Conservation (phyloP, 2,329 filamentous ascomycete genomes). For the Hirsutella rhossiliensis region DNA sequence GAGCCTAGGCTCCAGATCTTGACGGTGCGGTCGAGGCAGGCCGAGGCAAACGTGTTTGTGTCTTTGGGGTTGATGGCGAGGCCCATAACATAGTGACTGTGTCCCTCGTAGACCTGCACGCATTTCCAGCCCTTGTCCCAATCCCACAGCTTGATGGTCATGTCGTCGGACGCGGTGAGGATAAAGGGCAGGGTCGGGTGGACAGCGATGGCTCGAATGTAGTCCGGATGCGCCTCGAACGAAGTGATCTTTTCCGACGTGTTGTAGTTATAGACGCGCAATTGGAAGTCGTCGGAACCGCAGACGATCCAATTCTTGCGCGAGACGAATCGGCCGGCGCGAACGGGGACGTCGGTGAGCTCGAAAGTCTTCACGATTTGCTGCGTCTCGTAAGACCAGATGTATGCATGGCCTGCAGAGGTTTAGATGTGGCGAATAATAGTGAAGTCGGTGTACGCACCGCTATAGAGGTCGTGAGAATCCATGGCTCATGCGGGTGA, state of each 20-base stretch:
- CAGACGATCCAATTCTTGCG: slow-evolving; percentile 99
- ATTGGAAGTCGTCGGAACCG: slow-evolving; percentile 83
- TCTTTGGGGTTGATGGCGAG: slow-evolving; percentile 96
- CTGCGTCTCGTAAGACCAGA: slow-evolving; percentile 97
- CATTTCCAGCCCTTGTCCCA: slow-evolving; percentile 99
- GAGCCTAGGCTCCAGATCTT: slow-evolving; percentile 97
- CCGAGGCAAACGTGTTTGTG: slow-evolving; percentile 82
- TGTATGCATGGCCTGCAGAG: slow-evolving; percentile 78
- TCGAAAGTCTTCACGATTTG: slow-evolving; percentile 98
- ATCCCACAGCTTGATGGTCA: slow-evolving; percentile 98
- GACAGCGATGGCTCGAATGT: slow-evolving; percentile 91
- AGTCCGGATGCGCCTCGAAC: slow-evolving; percentile 96
- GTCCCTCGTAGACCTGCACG: slow-evolving; percentile 91
- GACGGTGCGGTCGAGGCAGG: slow-evolving; percentile 90
- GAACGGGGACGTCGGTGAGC: slow-evolving; percentile 93
- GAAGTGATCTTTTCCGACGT: slow-evolving; percentile 96
- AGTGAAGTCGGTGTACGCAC: slow-evolving; percentile 30
- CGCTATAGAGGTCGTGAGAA: slow-evolving; percentile 94
- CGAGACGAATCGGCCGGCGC: slow-evolving; percentile 90
- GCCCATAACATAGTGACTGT: slow-evolving; percentile 94
- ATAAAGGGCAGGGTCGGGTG: slow-evolving; percentile 97
- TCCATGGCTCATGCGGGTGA: slow-evolving; percentile 93
- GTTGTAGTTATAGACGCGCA: slow-evolving; percentile 97
- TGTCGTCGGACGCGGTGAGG: slow-evolving; percentile 91
- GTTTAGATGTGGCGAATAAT: background rate